Evolutionary conservation across 2,329 filamentous ascomycete genomes (phyloP), one percentile per base, ranked within the genome.

Genomic region (Sporothrix luriei): DNA sequence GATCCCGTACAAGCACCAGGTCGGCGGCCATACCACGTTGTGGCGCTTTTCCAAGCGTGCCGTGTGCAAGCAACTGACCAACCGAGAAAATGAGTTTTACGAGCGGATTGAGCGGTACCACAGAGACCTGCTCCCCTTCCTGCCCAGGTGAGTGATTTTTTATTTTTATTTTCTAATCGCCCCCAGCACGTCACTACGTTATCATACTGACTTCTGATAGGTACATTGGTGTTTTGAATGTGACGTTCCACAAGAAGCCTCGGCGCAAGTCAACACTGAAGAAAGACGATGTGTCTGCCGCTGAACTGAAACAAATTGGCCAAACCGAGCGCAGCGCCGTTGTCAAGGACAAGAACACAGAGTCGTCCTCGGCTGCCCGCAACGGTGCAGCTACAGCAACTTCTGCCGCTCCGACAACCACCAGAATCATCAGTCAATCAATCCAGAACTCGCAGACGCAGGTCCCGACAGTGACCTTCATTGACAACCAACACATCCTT

Each of bases 51-150:
- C 95, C 21, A 90, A 93, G 74, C 88, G 94, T 75, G 95, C 95
- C 69, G 94, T 99, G 13, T 99, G 95, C 84, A 99, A 99, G 80
- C 93, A 97, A 80, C 86, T 99, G 76, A 99, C 97, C 79, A 99
- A 97, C 78, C 88, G 94, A 76, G 95, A 99, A 78, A 99, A 99
- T 79, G 93, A 97, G 80, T 99, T 99, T 78, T 99, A 99, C 79
- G 95, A 99, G 80, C 95, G 90, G 68, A 92, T 98, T 75, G 95
- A 99, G 82, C 89, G 88, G 76, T 88, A 92, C 74, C 94, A 99
- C 79, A 92, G 93, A 73, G 91, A 97, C 77, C 85, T 99, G 76
- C 82, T 99, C 71, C 88, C 91, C 54, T 99, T 98, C 78, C 84
- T 99, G 73, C 95, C 95, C 73, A 93, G 94, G 89, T 91, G 82